These are phyloP conservation scores for Mikania micrantha DNA, from an alignment of 129 eudicot species.

Conservation along the genomic window DNA sequence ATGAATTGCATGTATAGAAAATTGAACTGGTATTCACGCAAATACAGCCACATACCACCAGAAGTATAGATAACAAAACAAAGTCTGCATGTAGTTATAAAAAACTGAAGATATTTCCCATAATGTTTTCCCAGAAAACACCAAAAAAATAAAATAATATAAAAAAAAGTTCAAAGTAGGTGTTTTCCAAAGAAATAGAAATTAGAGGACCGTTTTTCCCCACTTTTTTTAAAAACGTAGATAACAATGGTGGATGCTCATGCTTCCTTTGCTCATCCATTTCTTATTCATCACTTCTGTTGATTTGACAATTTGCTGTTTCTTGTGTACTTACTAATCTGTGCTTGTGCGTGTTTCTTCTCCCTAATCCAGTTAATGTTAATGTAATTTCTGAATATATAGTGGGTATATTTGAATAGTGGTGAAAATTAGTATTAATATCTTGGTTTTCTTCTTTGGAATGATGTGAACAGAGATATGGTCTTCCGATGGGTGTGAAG, in stretches of 20 bases:
- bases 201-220: not conserved
- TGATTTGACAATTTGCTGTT: too few species aligned
- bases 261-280: not conserved
- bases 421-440: too few species aligned
- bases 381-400: not conserved
- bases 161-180: too few species aligned
- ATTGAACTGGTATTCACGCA: not conserved
- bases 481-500: too few species aligned
- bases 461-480: too few species aligned
- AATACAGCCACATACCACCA: constrained; percentile 2
- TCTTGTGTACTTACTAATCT: not conserved
- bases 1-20: not conserved
- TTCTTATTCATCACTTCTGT: not conserved
- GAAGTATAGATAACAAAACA: not conserved
- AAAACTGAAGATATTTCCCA: not conserved
- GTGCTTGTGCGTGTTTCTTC: not conserved
- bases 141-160: too few species aligned
- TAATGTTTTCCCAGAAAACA: too few species aligned
- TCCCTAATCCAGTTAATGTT: not conserved
- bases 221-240: not conserved
- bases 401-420: too few species aligned
- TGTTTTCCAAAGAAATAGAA: not conserved
- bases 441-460: too few species aligned
- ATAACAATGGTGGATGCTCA: not conserved
- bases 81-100: not conserved